These are phyloP conservation scores for Termitomyces sp. DNA, from an alignment of 768 basidiomycete species.

Conservation along the genomic window DNA sequence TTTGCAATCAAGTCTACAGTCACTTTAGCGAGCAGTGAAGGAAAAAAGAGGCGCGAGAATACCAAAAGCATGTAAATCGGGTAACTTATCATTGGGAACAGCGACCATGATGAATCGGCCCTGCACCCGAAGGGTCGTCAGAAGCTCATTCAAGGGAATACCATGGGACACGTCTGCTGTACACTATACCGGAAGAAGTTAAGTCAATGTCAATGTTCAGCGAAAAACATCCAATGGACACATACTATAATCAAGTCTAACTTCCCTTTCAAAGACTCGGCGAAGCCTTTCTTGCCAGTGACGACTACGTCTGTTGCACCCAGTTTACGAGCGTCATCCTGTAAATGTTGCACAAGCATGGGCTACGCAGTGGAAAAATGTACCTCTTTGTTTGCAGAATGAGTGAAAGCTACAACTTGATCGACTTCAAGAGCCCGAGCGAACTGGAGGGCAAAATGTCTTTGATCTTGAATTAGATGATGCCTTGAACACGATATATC, in stretches of 20 bases:
- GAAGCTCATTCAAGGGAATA: conserved; percentile 26
- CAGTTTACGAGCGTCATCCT: conserved; percentile 50
- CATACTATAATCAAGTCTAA: conserved; percentile 48
- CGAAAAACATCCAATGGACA: not conserved
- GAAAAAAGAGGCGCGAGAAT: not conserved
- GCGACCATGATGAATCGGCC: conserved; percentile 56
- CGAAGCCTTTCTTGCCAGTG: conserved; percentile 39
- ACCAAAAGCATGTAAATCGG: conserved; percentile 28
- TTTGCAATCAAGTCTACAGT: not conserved
- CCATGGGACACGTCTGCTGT: conserved; percentile 24
- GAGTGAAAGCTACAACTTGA: conserved; percentile 51
- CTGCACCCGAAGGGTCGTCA: conserved; percentile 44
- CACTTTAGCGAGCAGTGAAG: not conserved
- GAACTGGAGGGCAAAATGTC: conserved; percentile 30
- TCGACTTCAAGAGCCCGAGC: conserved; percentile 49
- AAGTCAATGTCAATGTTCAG: not conserved
- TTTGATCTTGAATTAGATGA: not conserved
- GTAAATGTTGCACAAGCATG: not conserved
- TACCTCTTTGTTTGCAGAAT: conserved; percentile 42
- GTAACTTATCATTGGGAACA: conserved; percentile 44
- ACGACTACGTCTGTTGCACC: conserved; percentile 51
- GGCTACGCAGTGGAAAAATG: not conserved
- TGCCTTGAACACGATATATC: not conserved
- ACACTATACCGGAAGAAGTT: conserved; percentile 13
- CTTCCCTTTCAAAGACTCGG: conserved; percentile 28